Evolutionary conservation across 345 rosid genomes (phyloP).

Genomic region (Moringa oleifera): DNA sequence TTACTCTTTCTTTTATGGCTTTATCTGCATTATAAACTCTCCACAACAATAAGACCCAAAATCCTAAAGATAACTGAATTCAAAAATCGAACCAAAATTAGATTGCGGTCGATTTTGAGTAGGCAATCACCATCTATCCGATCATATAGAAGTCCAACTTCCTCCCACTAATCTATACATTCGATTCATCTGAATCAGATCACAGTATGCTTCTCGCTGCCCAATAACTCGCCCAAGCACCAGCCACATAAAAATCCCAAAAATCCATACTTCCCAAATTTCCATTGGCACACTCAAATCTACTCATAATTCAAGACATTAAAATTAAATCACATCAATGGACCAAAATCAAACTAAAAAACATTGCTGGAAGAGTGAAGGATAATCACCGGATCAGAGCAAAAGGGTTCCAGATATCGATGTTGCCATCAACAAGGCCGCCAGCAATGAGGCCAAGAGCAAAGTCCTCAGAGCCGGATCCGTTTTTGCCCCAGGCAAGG

Average conservation of each 20-base stretch:
- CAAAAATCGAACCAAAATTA: neutral
- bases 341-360: constrained; percentile 3
- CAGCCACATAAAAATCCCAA: neutral
- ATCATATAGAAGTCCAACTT: neutral
- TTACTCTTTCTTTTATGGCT: neutral
- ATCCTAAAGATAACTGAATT: neutral
- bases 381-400: constrained; percentile 60
- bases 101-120: neutral
- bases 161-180: too few relatives aligned
- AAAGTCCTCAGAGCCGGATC: constrained; percentile 77
- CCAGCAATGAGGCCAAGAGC: constrained; percentile 89
- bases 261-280: constrained; percentile 2
- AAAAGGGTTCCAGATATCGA: constrained; percentile 85
- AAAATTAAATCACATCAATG: neutral
- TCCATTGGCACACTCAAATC: neutral
- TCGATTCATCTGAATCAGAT: neutral
- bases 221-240: neutral
- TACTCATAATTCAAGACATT: constrained; percentile 4
- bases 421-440: constrained; percentile 88
- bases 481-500: constrained; percentile 85
- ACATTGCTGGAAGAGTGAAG: neutral
- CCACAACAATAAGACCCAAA: neutral
- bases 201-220: neutral
- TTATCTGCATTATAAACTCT: too few relatives aligned
- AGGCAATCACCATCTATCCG: neutral